A percentile compares a stretch with the other conserved stretches of the same genome.
Evolutionary conservation across 73 alveolate genomes (phyloP).

Genomic region (Paraurostyla sp.): DNA sequence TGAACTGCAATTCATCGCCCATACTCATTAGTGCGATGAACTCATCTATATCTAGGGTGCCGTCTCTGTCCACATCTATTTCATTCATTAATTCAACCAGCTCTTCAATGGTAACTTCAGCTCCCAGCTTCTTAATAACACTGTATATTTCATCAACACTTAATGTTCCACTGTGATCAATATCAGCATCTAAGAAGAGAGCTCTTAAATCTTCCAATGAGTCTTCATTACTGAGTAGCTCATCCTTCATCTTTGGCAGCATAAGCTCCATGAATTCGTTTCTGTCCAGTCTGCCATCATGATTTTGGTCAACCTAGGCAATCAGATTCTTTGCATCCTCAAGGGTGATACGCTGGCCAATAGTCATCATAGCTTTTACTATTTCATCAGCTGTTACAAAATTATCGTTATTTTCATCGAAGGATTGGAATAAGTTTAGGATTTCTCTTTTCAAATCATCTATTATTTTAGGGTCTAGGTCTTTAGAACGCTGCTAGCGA

Average conservation of each 20-base stretch:
- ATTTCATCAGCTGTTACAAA: slow-evolving; percentile 49
- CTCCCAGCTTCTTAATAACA: slow-evolving; percentile 64
- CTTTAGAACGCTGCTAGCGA: slow-evolving; percentile 20
- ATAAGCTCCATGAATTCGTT: slow-evolving; percentile 58
- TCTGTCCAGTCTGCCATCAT: slow-evolving; percentile 49
- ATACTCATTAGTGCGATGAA: slow-evolving; percentile 77
- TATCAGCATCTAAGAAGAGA: slow-evolving; percentile 70
- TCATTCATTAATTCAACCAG: slow-evolving; percentile 74
- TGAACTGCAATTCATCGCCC: slow-evolving; percentile 56
- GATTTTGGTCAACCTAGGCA: slow-evolving; percentile 44
- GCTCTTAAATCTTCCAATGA: slow-evolving; percentile 60
- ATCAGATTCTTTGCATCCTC: slow-evolving; percentile 41
- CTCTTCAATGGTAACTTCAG: slow-evolving; percentile 62
- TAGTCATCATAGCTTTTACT: slow-evolving; percentile 29
- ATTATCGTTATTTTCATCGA: slow-evolving; percentile 61
- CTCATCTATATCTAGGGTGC: slow-evolving; percentile 75
- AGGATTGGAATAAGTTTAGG: slow-evolving; percentile 39
- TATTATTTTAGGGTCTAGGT: slow-evolving; percentile 1
- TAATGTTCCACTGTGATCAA: slow-evolving; percentile 68
- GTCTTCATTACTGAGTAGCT: slow-evolving; percentile 66
- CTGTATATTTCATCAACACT: slow-evolving; percentile 70
- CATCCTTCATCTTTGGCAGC: slow-evolving; percentile 70
- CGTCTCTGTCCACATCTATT: slow-evolving; percentile 75
- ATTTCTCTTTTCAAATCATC: slow-evolving; percentile 58
- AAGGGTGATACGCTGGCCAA: slow-evolving; percentile 42